Percentiles rank a stretch among this genome's conserved stretches.
Evolutionary conservation across 192 early-diverging fungal species (phyloP).

Genomic region (Gonapodya sp.): DNA sequence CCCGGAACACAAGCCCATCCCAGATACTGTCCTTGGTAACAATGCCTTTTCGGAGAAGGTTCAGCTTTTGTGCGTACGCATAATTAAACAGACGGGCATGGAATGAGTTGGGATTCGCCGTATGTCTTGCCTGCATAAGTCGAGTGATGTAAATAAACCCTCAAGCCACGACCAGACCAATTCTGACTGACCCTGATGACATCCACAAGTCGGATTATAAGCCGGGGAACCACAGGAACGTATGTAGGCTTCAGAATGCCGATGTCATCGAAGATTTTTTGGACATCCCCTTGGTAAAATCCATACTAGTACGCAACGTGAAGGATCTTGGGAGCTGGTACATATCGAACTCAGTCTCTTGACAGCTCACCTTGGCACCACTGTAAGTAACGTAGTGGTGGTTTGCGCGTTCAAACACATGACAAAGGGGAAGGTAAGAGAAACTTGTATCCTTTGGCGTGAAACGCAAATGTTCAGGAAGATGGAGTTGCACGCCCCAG

Average conservation of each 20-base stretch:
- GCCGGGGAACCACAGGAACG: background rate
- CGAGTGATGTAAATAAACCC: too few relatives aligned
- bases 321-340: too few relatives aligned
- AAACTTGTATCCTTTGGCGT: background rate
- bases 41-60: background rate
- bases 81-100: background rate
- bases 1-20: conserved; percentile 9
- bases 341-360: too few relatives aligned
- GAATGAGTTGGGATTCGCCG: background rate
- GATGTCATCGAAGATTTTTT: background rate
- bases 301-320: background rate
- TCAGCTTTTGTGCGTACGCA: background rate
- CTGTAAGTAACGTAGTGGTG: background rate
- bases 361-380: background rate
- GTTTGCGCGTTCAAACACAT: background rate
- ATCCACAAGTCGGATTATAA: background rate
- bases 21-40: conserved; percentile 8
- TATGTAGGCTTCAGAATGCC: background rate
- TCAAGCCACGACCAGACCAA: background rate
- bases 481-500: conserved; percentile 1
- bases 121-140: background rate
- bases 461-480: background rate
- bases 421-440: background rate
- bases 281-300: background rate
- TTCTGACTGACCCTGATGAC: background rate